Percentiles rank a stretch among this genome's conserved stretches.
Conservation (phyloP, 495 filamentous ascomycete genomes). For the Rostrohypoxylon terebratum region DNA sequence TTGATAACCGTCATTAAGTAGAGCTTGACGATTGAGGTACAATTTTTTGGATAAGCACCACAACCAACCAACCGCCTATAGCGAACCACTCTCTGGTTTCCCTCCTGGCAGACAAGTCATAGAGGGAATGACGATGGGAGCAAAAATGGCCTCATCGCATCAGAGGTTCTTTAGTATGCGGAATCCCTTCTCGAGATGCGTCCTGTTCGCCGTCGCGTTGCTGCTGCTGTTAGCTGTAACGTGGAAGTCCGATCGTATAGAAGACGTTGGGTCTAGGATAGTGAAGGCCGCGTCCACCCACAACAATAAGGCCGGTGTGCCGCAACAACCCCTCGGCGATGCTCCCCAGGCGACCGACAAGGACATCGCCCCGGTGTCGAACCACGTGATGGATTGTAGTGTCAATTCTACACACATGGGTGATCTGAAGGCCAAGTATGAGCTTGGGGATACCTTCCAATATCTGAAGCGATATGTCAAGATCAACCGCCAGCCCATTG, state of each 20-base stretch:
- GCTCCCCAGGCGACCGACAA: constrained; percentile 35
- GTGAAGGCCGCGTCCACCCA: constrained; percentile 53
- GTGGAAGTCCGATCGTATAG: constrained; percentile 54
- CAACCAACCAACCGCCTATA: constrained; percentile 16
- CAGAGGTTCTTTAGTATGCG: constrained; percentile 58
- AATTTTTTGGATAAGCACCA: constrained; percentile 22
- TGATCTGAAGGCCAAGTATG: constrained; percentile 57
- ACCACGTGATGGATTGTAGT: constrained; percentile 56
- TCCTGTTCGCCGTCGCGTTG: constrained; percentile 53
- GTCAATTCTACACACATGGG: constrained; percentile 58
- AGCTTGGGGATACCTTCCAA: constrained; percentile 61
- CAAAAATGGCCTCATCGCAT: constrained; percentile 51
- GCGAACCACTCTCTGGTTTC: constrained; percentile 27
- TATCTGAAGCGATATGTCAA: constrained; percentile 65
- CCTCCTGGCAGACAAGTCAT: constrained; percentile 35
- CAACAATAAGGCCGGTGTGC: constrained; percentile 42
- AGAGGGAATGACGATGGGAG: constrained; percentile 52
- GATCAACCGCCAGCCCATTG: constrained; percentile 55
- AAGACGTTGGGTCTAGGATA: constrained; percentile 53
- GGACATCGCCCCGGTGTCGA: constrained; percentile 37
- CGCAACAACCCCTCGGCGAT: constrained; percentile 51
- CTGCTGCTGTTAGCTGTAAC: constrained; percentile 52
- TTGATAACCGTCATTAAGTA: constrained; percentile 47
- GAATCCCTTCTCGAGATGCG: constrained; percentile 56
- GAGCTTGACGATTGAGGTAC: constrained; percentile 10